Evolutionary conservation across 2,329 filamentous ascomycete species (phyloP).

Genomic region (Fusarium sp.): DNA sequence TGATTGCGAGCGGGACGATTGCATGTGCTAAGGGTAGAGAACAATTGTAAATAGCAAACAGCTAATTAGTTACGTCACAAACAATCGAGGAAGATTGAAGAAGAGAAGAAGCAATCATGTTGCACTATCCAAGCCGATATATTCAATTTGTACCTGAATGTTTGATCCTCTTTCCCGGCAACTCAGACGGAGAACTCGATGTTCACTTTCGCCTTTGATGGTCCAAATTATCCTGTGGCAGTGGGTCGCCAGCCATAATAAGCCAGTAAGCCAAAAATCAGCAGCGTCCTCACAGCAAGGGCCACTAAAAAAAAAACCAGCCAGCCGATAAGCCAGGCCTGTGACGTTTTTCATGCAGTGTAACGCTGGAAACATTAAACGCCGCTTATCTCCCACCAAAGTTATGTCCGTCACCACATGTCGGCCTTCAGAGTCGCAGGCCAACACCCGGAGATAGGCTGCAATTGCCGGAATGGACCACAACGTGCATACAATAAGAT

Average conservation of each 20-base stretch:
- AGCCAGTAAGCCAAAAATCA: background rate
- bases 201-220: background rate
- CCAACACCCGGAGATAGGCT: background rate
- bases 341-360: background rate
- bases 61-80: background rate
- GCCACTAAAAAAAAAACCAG: background rate
- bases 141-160: too few species aligned
- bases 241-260: background rate
- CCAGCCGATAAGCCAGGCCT: background rate
- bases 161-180: background rate
- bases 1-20: background rate
- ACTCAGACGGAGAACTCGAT: background rate
- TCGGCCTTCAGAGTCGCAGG: background rate
- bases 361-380: background rate
- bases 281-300: too few species aligned
- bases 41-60: background rate
- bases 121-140: background rate
- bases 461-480: background rate
- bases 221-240: background rate
- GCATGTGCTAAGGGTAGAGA: too few species aligned
- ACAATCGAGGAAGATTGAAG: background rate
- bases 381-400: background rate
- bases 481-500: background rate
- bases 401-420: background rate
- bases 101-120: accelerated